Percentiles rank a stretch among this genome's conserved stretches.
Conservation (phyloP, 2,329 filamentous ascomycete genomes). For the Alternaria arborescens region DNA sequence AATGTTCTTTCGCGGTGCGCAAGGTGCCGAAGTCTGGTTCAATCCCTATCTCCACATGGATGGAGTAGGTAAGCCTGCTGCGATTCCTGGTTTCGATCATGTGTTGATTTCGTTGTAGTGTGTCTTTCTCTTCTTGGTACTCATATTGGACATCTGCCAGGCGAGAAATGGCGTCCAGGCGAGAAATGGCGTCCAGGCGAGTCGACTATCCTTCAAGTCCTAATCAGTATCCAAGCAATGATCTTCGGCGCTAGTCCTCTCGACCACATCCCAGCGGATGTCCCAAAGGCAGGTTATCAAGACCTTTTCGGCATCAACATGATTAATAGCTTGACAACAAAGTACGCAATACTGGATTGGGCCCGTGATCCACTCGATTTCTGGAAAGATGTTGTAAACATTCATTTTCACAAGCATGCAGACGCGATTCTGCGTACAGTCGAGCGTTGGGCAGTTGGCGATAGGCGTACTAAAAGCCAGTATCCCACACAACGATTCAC, state of each 20-base stretch:
- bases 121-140: slow-evolving; percentile 44
- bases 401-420: slow-evolving; percentile 24
- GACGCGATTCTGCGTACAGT: slow-evolving; percentile 18
- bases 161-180: slow-evolving; percentile 54
- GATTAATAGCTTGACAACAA: neutral
- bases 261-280: neutral
- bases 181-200: slow-evolving; percentile 53
- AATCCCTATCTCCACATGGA: slow-evolving; percentile 62
- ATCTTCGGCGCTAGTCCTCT: slow-evolving; percentile 60
- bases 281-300: neutral
- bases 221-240: slow-evolving; percentile 65
- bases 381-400: slow-evolving; percentile 24
- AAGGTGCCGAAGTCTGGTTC: slow-evolving; percentile 34
- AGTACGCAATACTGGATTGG: neutral
- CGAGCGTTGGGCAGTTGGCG: slow-evolving; percentile 9
- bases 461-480: neutral
- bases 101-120: neutral
- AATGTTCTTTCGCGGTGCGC: slow-evolving; percentile 6
- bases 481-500: too few relatives aligned
- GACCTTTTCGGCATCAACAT: neutral
- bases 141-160: slow-evolving; percentile 21
- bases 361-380: slow-evolving; percentile 10
- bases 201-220: slow-evolving; percentile 60
- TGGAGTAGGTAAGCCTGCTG: slow-evolving; percentile 53
- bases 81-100: neutral